Evolutionary conservation across 2,329 filamentous ascomycete genomes (phyloP).

Genomic region (Calonectria naviculata): DNA sequence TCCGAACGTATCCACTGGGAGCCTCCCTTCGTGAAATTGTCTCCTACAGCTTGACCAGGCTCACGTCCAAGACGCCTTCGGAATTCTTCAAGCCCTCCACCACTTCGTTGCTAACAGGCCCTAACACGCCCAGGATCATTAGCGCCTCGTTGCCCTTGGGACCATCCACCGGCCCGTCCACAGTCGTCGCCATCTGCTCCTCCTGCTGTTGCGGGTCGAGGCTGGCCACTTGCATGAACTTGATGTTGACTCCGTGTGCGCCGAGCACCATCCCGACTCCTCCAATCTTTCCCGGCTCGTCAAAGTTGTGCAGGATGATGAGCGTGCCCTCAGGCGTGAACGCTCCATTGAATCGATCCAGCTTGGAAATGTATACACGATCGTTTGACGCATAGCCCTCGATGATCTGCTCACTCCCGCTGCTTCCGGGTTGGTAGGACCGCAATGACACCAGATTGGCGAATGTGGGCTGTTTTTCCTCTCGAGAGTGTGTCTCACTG

Average conservation of each 20-base stretch:
- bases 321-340: conserved; percentile 80
- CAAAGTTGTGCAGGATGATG: conserved; percentile 84
- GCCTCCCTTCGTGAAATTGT: neutral
- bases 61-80: conserved; percentile 67
- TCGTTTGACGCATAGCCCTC: conserved; percentile 76
- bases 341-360: conserved; percentile 79
- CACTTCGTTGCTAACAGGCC: conserved; percentile 68
- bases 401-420: conserved; percentile 57
- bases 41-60: conserved; percentile 57
- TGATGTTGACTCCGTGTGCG: conserved; percentile 78
- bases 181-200: conserved; percentile 32
- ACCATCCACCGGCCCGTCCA: conserved; percentile 31
- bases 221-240: conserved; percentile 79
- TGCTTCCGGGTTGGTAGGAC: conserved; percentile 54
- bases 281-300: conserved; percentile 85
- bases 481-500: conserved; percentile 76
- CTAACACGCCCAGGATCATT: conserved; percentile 84
- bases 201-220: conserved; percentile 48
- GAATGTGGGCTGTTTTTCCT: conserved; percentile 72
- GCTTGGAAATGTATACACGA: conserved; percentile 74
- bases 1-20: neutral
- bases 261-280: conserved; percentile 79
- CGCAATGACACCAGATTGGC: conserved; percentile 78
- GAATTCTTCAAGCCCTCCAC: conserved; percentile 59
- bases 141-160: conserved; percentile 72